These are phyloP conservation scores for Ustilago trichophora DNA, from an alignment of 1,284 basidiomycete genomes.

Conservation along the genomic window DNA sequence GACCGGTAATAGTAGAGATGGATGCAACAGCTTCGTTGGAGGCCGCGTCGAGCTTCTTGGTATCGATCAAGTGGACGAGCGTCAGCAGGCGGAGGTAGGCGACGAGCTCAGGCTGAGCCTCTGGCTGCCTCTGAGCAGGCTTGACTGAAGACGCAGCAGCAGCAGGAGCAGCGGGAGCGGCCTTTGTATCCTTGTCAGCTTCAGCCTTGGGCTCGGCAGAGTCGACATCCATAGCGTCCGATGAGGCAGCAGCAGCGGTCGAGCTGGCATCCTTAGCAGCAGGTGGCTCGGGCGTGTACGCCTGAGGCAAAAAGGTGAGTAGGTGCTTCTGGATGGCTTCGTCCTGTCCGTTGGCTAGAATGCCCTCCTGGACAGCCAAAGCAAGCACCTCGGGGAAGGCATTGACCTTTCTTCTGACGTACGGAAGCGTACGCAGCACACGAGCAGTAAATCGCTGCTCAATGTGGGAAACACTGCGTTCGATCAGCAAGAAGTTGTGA, in stretches of 20 bases:
- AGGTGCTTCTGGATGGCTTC: slow-evolving; percentile 73
- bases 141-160: slow-evolving; percentile 15
- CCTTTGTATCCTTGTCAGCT: slow-evolving; percentile 20
- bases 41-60: slow-evolving; percentile 64
- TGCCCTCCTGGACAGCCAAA: slow-evolving; percentile 71
- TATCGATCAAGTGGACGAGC: slow-evolving; percentile 78
- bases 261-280: no score
- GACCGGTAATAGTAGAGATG: slow-evolving; percentile 45
- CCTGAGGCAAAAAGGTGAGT: slow-evolving; percentile 72
- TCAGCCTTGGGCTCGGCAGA: slow-evolving; percentile 38
- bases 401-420: slow-evolving; percentile 79
- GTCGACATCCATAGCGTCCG: slow-evolving; percentile 61
- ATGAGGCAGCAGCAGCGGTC: no score
- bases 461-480: slow-evolving; percentile 83
- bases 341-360: slow-evolving; percentile 67
- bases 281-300: slow-evolving; percentile 50
- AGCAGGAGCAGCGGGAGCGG: slow-evolving; percentile 11
- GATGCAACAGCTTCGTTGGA: slow-evolving; percentile 66
- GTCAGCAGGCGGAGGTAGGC: slow-evolving; percentile 89
- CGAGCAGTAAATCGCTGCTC: slow-evolving; percentile 93
- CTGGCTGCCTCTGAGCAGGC: slow-evolving; percentile 40
- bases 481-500: slow-evolving; percentile 83
- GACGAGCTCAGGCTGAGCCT: slow-evolving; percentile 80
- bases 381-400: slow-evolving; percentile 71
- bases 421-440: slow-evolving; percentile 82